Evolutionary conservation across 1,139 yeast genomes (phyloP).

Genomic region (Lipomyces yarrowii): DNA sequence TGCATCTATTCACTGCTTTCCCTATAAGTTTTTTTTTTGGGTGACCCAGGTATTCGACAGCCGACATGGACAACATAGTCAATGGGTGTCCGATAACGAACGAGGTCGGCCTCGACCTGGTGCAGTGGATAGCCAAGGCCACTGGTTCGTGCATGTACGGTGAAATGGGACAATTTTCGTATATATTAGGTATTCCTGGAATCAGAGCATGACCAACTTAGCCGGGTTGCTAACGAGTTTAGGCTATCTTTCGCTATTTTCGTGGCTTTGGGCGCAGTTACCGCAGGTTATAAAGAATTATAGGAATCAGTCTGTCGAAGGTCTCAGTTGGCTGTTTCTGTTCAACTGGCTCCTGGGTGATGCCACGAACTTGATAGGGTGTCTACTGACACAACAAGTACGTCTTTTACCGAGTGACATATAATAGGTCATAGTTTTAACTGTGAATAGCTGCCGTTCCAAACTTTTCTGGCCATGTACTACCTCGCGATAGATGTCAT

Average conservation of each 20-base stretch:
- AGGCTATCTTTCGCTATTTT: conserved; percentile 51
- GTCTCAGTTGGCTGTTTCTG: conserved; percentile 76
- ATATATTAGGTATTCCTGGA: conserved; percentile 44
- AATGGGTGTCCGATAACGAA: conserved; percentile 12
- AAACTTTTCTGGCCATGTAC: conserved; percentile 70
- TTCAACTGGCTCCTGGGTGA: conserved; percentile 86
- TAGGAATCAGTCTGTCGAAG: conserved; percentile 77
- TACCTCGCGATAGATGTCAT: conserved; percentile 73
- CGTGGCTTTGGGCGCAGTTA: conserved; percentile 85
- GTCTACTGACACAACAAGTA: conserved; percentile 68
- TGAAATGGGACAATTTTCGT: conserved; percentile 37
- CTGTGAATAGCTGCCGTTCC: conserved; percentile 57
- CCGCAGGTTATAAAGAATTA: conserved; percentile 86
- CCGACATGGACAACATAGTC: not conserved
- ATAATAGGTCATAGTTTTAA: not conserved
- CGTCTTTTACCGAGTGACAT: not conserved
- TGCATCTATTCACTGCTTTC: not conserved
- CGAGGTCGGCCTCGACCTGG: conserved; percentile 35
- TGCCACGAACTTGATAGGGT: conserved; percentile 75
- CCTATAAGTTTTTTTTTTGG: not conserved
- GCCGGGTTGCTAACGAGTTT: not conserved
- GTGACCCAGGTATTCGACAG: not conserved
- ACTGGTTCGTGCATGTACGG: conserved; percentile 43
- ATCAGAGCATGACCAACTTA: not conserved
- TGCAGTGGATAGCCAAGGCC: conserved; percentile 38